These are phyloP conservation scores for Ilex asprella DNA, from an alignment of 257 asterid species.

Conservation along the genomic window DNA sequence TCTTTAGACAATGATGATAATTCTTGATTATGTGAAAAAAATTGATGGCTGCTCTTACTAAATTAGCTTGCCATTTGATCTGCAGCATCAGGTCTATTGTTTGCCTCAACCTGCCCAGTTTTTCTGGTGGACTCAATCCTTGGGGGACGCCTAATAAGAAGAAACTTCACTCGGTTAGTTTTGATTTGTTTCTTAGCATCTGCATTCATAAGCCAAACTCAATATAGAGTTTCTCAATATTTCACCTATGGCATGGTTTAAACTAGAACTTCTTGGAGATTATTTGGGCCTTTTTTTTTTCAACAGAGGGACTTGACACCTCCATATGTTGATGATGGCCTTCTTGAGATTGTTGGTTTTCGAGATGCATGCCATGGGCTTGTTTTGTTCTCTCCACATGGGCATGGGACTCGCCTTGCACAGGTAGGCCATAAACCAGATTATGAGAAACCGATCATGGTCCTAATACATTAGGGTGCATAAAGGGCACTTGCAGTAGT, in stretches of 20 bases:
- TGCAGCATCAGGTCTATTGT: conserved; percentile 3
- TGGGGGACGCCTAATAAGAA: conserved; percentile 1
- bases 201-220: background rate
- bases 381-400: background rate
- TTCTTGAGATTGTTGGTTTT: conserved; percentile 2
- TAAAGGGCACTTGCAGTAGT: too few species aligned
- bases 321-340: conserved; percentile 6
- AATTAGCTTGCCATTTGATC: background rate
- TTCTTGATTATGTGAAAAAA: background rate
- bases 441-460: too few species aligned
- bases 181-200: background rate
- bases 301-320: conserved; percentile 1
- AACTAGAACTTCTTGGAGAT: too few species aligned
- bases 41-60: background rate
- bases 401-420: conserved; percentile 1
- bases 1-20: background rate
- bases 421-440: background rate
- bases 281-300: background rate
- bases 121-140: conserved; percentile 3
- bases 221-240: background rate
- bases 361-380: conserved; percentile 4
- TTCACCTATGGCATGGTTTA: background rate
- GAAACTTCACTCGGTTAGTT: background rate
- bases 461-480: too few species aligned
- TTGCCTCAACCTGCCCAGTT: conserved; percentile 3